Evolutionary conservation across 805 yeast genomes (phyloP), one percentile per base, ranked within the genome.

Genomic region (Lipomyces kockii): DNA sequence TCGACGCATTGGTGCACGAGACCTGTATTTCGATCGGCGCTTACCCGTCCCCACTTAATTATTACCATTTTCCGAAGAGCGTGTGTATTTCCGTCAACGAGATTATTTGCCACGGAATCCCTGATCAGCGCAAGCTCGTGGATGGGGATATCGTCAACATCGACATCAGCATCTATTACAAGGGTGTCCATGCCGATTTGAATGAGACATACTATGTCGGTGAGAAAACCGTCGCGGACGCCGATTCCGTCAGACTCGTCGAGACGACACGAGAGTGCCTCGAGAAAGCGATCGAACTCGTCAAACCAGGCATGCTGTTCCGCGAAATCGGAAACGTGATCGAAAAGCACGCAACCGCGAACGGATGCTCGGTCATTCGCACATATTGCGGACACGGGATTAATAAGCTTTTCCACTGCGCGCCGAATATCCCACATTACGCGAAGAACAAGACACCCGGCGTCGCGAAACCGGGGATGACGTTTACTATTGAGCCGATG

Each of bases 401-500:
- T 67, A 92, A 94, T 74, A 82, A 81, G 67, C 83, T 87, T 71
- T 95, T 95, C 87, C 99, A 95, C 79, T 87, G 93, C 75, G 89
- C 92, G 58, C 99, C 99, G 51, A 90, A 88, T 73, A 86, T 95
- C 63, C 97, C 98, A 2, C 99, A 95, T 79, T 95, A 95, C 76
- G 97, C 95, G 27, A 89, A 87, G 74, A 95, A 93, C 81, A 94
- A 94, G 81, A 91, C 97, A 7, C 84, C 93, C 58, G 99, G 99
- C 67, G 87, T 91, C 57, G 93, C 95, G 82, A 91, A 91, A 78
- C 94, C 97, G 27, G 99, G 99, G 27, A 90, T 93, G 89, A 92
- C 91, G 14, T 95, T 95, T 83, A 95, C 99, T 27, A 91, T 95
- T 66, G 99, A 95, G 80, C 99, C 99, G 58, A 95, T 95, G 99